phyloP scores from a whole-genome alignment of 2,329 filamentous ascomycete genomes.

The Cladosporium cucumerinum region DNA sequence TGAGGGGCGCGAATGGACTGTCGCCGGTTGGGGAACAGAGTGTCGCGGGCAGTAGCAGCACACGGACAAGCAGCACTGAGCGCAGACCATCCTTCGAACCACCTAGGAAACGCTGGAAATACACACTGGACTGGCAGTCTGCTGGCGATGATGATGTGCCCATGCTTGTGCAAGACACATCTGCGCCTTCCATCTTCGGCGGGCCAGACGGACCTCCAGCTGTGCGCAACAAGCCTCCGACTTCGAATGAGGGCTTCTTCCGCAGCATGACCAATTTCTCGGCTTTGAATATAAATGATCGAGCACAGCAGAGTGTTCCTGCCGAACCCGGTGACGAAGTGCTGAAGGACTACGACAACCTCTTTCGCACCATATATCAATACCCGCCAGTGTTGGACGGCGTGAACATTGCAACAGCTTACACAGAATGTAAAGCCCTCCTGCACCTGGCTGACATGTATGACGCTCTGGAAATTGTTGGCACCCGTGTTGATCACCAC shows the following conservation, averaged over 20 bases:
- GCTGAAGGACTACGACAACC: constrained; percentile 88
- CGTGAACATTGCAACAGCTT: constrained; percentile 86
- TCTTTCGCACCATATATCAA: constrained; percentile 96
- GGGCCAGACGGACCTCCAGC: constrained; percentile 46
- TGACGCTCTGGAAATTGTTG: constrained; percentile 82
- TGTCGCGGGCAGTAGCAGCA: constrained; percentile 36
- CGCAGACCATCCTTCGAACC: constrained; percentile 27
- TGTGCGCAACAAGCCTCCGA: constrained; percentile 59
- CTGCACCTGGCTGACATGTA: constrained; percentile 90
- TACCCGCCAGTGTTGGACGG: constrained; percentile 77
- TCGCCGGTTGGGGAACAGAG: constrained; percentile 53
- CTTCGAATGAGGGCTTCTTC: constrained; percentile 70
- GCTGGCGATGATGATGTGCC: constrained; percentile 61
- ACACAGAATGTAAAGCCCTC: constrained; percentile 89
- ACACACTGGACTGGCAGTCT: constrained; percentile 76
- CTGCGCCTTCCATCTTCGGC: constrained; percentile 29
- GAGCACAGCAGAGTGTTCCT: constrained; percentile 38
- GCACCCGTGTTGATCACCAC: constrained; percentile 88
- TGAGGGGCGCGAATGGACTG: constrained; percentile 41
- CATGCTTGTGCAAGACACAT: constrained; percentile 17
- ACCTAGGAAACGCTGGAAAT: constrained; percentile 70
- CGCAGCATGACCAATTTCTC: constrained; percentile 81
- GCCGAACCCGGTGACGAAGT: constrained; percentile 66
- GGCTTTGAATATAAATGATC: constrained; percentile 47
- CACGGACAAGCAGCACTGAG: constrained; percentile 41